Percentiles rank a stretch among this genome's conserved stretches.
phyloP scores from a whole-genome alignment of 306 rosid genomes.

The Ormosia semicastrata region DNA sequence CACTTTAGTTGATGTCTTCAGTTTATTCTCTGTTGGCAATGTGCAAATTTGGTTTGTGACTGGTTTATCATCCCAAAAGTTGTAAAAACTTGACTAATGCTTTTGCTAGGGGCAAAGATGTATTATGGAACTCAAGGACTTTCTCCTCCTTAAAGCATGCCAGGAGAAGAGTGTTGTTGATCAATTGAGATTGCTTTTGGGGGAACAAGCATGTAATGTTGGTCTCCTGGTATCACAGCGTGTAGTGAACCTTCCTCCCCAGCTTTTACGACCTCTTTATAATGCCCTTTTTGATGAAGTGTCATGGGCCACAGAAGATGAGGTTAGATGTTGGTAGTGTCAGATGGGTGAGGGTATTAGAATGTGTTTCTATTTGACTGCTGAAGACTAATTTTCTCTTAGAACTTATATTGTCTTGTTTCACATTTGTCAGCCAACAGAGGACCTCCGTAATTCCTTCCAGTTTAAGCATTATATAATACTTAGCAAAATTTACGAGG shows the following conservation, averaged over 20 bases:
- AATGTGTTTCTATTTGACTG: not conserved
- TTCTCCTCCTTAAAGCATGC: constrained; percentile 57
- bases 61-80: constrained; percentile 6
- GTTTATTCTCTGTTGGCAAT: not conserved
- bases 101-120: constrained; percentile 60
- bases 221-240: constrained; percentile 83
- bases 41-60: constrained; percentile 3
- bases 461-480: constrained; percentile 54
- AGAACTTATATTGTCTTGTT: constrained; percentile 28
- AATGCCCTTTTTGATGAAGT: constrained; percentile 86
- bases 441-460: constrained; percentile 71
- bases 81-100: constrained; percentile 6
- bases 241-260: constrained; percentile 75
- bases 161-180: constrained; percentile 42
- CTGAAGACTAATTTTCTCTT: constrained; percentile 2
- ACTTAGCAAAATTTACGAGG: constrained; percentile 70
- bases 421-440: constrained; percentile 61
- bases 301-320: constrained; percentile 91
- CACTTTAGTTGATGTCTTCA: not conserved
- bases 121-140: constrained; percentile 54
- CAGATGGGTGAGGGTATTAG: constrained; percentile 24
- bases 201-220: constrained; percentile 50
- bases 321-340: constrained; percentile 58
- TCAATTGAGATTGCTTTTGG: constrained; percentile 54
- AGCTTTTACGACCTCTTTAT: constrained; percentile 85